Percentiles rank a stretch among this genome's conserved stretches.
Evolutionary conservation across 768 basidiomycete genomes (phyloP).

Genomic region (Psilocybe azurescens): DNA sequence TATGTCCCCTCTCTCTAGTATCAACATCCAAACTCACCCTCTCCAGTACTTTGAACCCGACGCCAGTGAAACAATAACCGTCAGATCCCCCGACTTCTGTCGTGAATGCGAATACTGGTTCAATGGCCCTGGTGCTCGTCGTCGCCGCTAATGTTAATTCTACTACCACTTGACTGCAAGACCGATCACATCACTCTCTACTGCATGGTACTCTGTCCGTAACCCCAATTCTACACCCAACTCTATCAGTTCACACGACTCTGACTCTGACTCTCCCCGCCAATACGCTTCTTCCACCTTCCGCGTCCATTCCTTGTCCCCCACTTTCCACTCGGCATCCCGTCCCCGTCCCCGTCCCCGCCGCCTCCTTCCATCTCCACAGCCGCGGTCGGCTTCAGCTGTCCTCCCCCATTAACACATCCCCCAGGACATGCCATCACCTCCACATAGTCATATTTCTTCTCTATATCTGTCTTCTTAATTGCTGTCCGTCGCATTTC

Average conservation of each 20-base stretch:
- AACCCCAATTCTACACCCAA: constrained; percentile 42
- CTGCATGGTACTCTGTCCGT: constrained; percentile 83
- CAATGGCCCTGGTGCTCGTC: constrained; percentile 49
- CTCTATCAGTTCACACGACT: constrained; percentile 23
- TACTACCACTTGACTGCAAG: constrained; percentile 75
- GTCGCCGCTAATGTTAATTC: constrained; percentile 26
- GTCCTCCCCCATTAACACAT: constrained; percentile 97
- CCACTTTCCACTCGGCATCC: constrained; percentile 65
- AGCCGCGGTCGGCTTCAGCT: constrained; percentile 54
- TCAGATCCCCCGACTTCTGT: constrained; percentile 58
- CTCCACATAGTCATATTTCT: constrained; percentile 87
- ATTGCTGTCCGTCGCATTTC: constrained; percentile 32
- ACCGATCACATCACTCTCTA: constrained; percentile 85
- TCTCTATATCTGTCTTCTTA: constrained; percentile 40
- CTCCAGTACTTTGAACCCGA: constrained; percentile 76
- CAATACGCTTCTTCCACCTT: constrained; percentile 87
- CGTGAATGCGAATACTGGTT: constrained; percentile 65
- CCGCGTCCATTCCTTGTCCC: constrained; percentile 81
- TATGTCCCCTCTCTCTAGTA: constrained; percentile 30
- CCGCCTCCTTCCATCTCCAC: constrained; percentile 71
- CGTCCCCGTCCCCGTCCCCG: constrained; percentile 49
- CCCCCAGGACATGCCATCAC: constrained; percentile 99
- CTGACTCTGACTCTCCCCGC: constrained; percentile 33
- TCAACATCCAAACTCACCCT: constrained; percentile 8
- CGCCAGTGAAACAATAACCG: constrained; percentile 61